Conservation (phyloP, 2,329 filamentous ascomycete species). For the Zymoseptoria crescenta region DNA sequence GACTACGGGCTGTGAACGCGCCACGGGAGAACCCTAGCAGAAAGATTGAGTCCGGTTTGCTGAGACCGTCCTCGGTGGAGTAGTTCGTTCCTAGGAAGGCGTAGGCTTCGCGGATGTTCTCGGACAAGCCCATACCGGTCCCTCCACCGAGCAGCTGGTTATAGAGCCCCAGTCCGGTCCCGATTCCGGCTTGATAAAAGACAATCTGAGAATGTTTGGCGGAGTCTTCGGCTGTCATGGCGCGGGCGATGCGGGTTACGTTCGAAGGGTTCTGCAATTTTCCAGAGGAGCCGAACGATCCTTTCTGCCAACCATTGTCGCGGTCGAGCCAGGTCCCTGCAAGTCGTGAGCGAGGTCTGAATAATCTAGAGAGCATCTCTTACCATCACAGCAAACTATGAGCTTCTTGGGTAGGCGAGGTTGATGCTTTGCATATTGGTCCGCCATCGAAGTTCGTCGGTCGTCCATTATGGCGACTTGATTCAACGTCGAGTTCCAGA, state of each 20-base stretch:
- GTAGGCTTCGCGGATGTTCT: slow-evolving; percentile 54
- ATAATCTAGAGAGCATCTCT: too few relatives aligned
- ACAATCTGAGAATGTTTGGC: slow-evolving; percentile 31
- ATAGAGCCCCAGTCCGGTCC: slow-evolving; percentile 28
- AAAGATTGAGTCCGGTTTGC: slow-evolving; percentile 36
- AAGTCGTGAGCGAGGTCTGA: background rate
- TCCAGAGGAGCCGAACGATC: slow-evolving; percentile 18
- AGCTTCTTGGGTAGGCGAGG: slow-evolving; percentile 16
- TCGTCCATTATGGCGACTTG: background rate
- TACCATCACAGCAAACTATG: slow-evolving; percentile 22
- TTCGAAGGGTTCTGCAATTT: slow-evolving; percentile 29
- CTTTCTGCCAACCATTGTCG: slow-evolving; percentile 27
- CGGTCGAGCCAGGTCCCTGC: slow-evolving; percentile 30
- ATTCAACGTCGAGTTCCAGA: background rate
- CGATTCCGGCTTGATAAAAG: slow-evolving; percentile 33
- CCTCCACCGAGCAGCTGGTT: slow-evolving; percentile 29
- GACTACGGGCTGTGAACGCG: slow-evolving; percentile 38
- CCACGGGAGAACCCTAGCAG: slow-evolving; percentile 40
- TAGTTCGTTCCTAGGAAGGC: slow-evolving; percentile 57
- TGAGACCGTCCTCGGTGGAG: slow-evolving; percentile 22
- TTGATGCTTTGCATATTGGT: background rate
- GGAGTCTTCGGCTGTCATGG: slow-evolving; percentile 28
- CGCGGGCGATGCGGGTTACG: slow-evolving; percentile 30
- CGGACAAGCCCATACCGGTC: slow-evolving; percentile 29
- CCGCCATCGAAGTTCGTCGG: background rate